phyloP scores from a whole-genome alignment of 352 stramenopile genomes.

The Pythium insidiosum region DNA sequence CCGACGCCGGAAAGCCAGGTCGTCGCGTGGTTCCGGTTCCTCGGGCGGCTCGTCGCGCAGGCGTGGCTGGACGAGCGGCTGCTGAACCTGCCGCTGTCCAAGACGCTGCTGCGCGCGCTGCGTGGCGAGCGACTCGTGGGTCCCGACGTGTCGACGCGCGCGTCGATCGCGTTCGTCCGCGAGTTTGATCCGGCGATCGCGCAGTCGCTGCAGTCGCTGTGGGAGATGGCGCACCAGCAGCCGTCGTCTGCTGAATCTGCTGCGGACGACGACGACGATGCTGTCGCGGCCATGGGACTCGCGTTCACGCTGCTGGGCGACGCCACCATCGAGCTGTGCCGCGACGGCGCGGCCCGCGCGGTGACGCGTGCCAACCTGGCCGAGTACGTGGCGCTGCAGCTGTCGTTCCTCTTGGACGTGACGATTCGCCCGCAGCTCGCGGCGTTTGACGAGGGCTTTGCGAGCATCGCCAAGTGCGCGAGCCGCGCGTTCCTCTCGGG shows the following conservation, averaged over 20 bases:
- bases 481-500: conserved; percentile 31
- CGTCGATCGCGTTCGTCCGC: conserved; percentile 49
- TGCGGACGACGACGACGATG: conserved; percentile 12
- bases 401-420: conserved; percentile 49
- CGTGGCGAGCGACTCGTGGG: conserved; percentile 48
- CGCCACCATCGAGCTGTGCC: conserved; percentile 39
- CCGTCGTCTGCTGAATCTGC: background rate
- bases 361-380: conserved; percentile 44
- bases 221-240: conserved; percentile 17
- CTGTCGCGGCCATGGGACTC: conserved; percentile 61
- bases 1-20: background rate
- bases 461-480: conserved; percentile 26
- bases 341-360: conserved; percentile 22
- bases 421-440: conserved; percentile 52
- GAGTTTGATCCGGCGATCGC: conserved; percentile 65
- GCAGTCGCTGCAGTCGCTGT: conserved; percentile 56
- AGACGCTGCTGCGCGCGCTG: conserved; percentile 56
- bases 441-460: conserved; percentile 64
- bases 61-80: conserved; percentile 78
- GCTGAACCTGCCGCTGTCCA: conserved; percentile 72
- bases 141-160: conserved; percentile 21
- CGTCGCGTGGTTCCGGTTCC: conserved; percentile 53
- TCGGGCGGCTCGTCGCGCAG: conserved; percentile 61
- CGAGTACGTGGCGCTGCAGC: conserved; percentile 49
- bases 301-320: conserved; percentile 74